Base-by-base conservation (phyloP, 2,329 filamentous ascomycete species). In the Fusarium foetens region DNA sequence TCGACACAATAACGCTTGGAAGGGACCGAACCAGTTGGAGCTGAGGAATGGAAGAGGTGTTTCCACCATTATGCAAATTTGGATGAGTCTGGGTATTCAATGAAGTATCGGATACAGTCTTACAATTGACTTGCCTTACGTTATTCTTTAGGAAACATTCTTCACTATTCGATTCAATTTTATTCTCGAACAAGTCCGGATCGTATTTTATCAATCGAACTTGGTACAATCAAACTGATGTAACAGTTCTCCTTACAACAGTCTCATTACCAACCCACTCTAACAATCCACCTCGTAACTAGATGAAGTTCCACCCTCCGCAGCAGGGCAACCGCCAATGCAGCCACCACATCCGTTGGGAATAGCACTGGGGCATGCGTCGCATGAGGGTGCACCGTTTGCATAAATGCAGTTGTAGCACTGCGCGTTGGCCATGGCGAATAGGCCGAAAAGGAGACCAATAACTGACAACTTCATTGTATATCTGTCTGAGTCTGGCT, bases 241-340 rank as follows among this genome's bases (percentile, higher is more conserved):
- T 3, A 3, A 27, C 0, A 10, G 8, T 27, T 27, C 6, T 27
- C 25, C 19, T 3, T 10, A 7, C 1, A 21, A 10, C 2, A 10
- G 0, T 14, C 3, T 45, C 21, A 8, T 6, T 19, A 14, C 17
- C 4, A 45, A 19, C 1, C 8, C 5, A 10, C 6, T 46, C 25
- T 46, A 27, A 21, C 43, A 46, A 13, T 8, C 5, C 4, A 27
- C 25, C 12, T 27, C 25, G 27, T 13, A 2, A 16, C 4, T 0
- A 27, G 42, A 12, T 13, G 42, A 27, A 27, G 42, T 10, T 21
- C 42, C 23, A 27, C 45, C 45, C 19, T 0, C 10, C 21, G 27
- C 45, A 14, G 45, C 45, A 31, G 45, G 45, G 2, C 45, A 49
- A 13, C 27, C 45, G 27, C 45, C 27, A 13, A 31, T 49, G 3